These are phyloP conservation scores for Lumnitzera littorea DNA, from an alignment of 345 rosid species.

Conservation along the genomic window DNA sequence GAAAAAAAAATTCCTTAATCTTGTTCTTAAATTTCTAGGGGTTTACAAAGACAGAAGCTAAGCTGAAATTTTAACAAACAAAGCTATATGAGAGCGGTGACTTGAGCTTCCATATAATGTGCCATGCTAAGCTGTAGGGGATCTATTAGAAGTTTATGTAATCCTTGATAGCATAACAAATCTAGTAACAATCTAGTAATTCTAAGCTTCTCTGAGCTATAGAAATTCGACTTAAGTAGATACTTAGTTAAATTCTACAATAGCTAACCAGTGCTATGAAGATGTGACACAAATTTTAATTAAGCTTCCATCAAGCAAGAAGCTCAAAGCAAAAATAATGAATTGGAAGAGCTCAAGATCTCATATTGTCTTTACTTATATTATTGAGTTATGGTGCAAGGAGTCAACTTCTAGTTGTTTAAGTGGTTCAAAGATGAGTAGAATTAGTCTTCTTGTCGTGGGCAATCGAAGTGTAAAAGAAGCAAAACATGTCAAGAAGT, in stretches of 20 bases:
- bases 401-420: slow-evolving; percentile 72
- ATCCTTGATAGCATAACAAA: too few relatives aligned
- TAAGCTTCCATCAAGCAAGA: slow-evolving; percentile 93
- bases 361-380: slow-evolving; percentile 64
- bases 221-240: slow-evolving; percentile 62
- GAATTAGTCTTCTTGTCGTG: slow-evolving; percentile 75
- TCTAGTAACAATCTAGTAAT: too few relatives aligned
- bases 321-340: slow-evolving; percentile 88
- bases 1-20: too few relatives aligned
- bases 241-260: slow-evolving; percentile 37
- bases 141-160: too few relatives aligned
- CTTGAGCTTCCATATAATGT: too few relatives aligned
- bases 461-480: slow-evolving; percentile 55
- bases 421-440: slow-evolving; percentile 83
- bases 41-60: too few relatives aligned
- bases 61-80: too few relatives aligned
- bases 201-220: too few relatives aligned
- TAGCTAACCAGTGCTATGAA: slow-evolving; percentile 29
- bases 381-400: slow-evolving; percentile 79
- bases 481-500: slow-evolving; percentile 71
- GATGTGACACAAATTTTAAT: slow-evolving; percentile 75
- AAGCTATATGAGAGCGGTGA: too few relatives aligned
- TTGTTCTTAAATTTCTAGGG: too few relatives aligned
- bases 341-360: slow-evolving; percentile 96
- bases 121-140: too few relatives aligned